Percentiles rank a stretch among this genome's conserved stretches.
Evolutionary conservation across 208 protist species (phyloP).

Genomic region (Lotmaria passim): DNA sequence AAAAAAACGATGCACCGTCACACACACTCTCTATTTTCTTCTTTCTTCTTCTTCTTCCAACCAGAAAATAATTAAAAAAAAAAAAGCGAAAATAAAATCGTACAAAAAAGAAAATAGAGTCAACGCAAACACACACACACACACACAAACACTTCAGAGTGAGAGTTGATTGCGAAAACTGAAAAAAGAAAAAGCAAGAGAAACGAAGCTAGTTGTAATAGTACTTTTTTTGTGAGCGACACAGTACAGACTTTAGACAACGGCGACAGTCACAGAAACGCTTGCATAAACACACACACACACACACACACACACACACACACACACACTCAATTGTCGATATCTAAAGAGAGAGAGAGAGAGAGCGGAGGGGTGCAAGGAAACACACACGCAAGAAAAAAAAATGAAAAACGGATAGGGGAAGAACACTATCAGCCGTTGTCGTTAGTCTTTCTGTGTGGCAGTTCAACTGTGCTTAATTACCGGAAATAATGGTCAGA

Average conservation of each 20-base stretch:
- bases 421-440: background rate
- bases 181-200: too few species aligned
- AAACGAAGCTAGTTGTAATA: too few species aligned
- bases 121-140: constrained; percentile 23
- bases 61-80: too few species aligned
- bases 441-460: background rate
- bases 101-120: constrained; percentile 8
- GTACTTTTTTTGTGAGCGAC: background rate
- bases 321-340: background rate
- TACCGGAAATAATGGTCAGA: background rate
- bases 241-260: background rate
- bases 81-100: too few species aligned
- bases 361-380: too few species aligned
- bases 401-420: background rate
- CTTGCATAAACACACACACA: background rate
- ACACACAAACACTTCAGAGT: constrained; percentile 1
- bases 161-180: too few species aligned
- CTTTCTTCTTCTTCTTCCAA: too few species aligned
- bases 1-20: constrained; percentile 3
- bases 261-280: background rate
- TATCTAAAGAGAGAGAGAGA: background rate
- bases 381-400: background rate
- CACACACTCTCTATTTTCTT: constrained; percentile 3
- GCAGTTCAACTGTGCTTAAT: background rate
- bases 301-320: constrained; percentile 2